Evolutionary conservation across 495 filamentous ascomycete species (phyloP), one percentile per base, ranked within the genome.

Genomic region (Trichoderma erinaceum): DNA sequence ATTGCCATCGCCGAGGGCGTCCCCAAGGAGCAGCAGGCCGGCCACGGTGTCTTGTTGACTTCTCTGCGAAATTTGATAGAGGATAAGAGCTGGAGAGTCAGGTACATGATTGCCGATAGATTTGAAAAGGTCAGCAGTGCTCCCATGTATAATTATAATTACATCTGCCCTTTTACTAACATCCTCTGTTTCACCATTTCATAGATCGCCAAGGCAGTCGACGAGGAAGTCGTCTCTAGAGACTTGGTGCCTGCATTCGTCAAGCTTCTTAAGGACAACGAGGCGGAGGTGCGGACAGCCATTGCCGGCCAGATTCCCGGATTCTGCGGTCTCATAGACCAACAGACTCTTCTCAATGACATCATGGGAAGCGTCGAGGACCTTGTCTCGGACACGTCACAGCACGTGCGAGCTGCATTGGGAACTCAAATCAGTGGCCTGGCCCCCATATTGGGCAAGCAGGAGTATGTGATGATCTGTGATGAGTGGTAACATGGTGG

Each of bases 91-190:
- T 99, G 95, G 95, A 87, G 95, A 72, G 95, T 99, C 64, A 86
- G 95, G 76, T 99, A 98, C 77, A 99, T 98, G 96, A 96, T 99
- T 69, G 95, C 96, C 38, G 95, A 99, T 78, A 85, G 92, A 79
- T 99, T 96, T 74, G 95, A 98, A 78, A 98, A 98, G 91, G 93
- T 93, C 29, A 13, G 56, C 29, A 11, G n/a, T n/a, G 15, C 44
- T 15, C 44, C 44, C 13, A 11, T 16, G 8, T 11, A 32, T 2
- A 3, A 15, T 61, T 1, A 16, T 15, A 61, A 1, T 23, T 12
- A 61, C 11, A 8, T 32, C 21, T 23, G 16, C 18, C 25, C 0
- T 18, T 0, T 15, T 69, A 21, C 44, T 70, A 41, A 38, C 65
- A 35, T 10, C 41, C 2, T 46, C 35, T n/a, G 10, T 29, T 12